Conservation (phyloP, 768 basidiomycete genomes). For the Lyophyllum shimeji region DNA sequence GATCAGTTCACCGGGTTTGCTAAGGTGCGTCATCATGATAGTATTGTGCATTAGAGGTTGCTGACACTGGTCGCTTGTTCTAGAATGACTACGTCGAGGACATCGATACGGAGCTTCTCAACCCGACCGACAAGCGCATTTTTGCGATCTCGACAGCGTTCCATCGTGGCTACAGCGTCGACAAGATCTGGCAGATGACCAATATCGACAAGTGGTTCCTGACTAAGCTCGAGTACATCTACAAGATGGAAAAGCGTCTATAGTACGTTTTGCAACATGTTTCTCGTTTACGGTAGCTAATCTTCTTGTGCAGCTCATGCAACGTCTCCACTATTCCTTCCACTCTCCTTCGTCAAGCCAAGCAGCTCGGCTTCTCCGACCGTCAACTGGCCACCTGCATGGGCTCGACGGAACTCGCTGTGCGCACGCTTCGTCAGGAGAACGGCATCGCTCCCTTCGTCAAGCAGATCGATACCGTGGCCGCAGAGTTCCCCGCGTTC, state of each 20-base stretch:
- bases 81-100: conserved; percentile 88
- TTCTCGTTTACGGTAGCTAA: conserved; percentile 1
- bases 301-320: conserved; percentile 43
- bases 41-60: not conserved
- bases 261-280: conserved; percentile 50
- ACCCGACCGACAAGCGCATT: conserved; percentile 96
- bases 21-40: conserved; percentile 44
- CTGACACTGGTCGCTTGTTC: not conserved
- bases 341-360: conserved; percentile 72
- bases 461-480: conserved; percentile 99
- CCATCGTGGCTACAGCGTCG: conserved; percentile 88
- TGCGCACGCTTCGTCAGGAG: conserved; percentile 89
- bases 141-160: conserved; percentile 96
- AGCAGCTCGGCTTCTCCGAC: conserved; percentile 96
- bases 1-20: conserved; percentile 94
- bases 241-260: conserved; percentile 74
- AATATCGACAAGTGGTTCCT: conserved; percentile 99
- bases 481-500: conserved; percentile 97
- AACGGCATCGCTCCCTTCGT: conserved; percentile 82
- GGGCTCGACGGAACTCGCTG: conserved; percentile 89
- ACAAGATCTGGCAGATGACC: conserved; percentile 97
- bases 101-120: conserved; percentile 89
- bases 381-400: conserved; percentile 82
- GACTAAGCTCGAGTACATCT: conserved; percentile 81
- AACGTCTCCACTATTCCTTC: conserved; percentile 64